Percentiles rank a stretch among this genome's conserved stretches.
Conservation (phyloP, 1,284 basidiomycete species). For the Lentinula novae-zelandiae region DNA sequence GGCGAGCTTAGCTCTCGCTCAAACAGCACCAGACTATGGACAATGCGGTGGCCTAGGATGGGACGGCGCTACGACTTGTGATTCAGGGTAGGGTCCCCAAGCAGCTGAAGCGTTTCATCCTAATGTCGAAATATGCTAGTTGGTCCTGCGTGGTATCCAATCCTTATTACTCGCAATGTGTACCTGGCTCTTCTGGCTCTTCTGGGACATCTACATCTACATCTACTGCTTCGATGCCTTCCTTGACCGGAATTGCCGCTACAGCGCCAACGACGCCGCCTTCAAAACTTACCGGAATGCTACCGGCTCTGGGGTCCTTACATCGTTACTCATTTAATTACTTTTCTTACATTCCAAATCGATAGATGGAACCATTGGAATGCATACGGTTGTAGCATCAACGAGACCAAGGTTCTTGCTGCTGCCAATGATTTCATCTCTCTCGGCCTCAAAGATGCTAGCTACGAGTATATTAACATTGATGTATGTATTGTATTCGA, state of each 20-base stretch:
- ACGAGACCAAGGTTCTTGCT: constrained; percentile 40
- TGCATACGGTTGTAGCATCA: constrained; percentile 46
- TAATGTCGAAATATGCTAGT: background rate
- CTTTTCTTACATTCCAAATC: background rate
- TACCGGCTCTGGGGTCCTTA: constrained; percentile 33
- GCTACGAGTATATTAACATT: constrained; percentile 54
- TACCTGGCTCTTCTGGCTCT: constrained; percentile 17
- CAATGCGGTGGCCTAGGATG: constrained; percentile 33
- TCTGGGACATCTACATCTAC: constrained; percentile 14
- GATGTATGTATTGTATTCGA: constrained; percentile 30
- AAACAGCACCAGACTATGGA: constrained; percentile 22
- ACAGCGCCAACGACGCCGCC: constrained; percentile 28
- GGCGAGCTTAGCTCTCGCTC: background rate
- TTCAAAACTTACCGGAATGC: constrained; percentile 26
- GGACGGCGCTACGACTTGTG: constrained; percentile 29
- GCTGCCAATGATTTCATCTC: constrained; percentile 45
- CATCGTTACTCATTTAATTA: background rate
- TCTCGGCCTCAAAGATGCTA: constrained; percentile 45
- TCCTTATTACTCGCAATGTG: constrained; percentile 34
- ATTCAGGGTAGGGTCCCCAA: constrained; percentile 23
- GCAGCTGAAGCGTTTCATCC: constrained; percentile 12
- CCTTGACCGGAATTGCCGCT: constrained; percentile 12
- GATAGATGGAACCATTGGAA: constrained; percentile 54
- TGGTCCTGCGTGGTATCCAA: constrained; percentile 27
- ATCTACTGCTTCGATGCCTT: constrained; percentile 12